Evolutionary conservation across 1,284 basidiomycete species (phyloP).

Genomic region (Pascua guehoae): DNA sequence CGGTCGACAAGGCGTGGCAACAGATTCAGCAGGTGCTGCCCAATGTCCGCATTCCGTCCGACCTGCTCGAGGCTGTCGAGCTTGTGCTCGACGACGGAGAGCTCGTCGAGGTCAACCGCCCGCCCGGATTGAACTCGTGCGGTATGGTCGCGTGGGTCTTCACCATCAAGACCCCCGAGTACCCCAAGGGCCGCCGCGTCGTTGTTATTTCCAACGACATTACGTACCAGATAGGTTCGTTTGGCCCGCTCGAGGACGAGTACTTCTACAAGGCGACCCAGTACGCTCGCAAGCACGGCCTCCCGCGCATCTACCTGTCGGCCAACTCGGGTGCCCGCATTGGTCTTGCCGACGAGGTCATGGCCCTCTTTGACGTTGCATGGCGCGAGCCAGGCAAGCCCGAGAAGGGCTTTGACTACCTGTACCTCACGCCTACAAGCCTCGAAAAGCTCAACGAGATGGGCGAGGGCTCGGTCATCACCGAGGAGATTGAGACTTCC

Average conservation of each 20-base stretch:
- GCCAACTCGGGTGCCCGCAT: constrained; percentile 98
- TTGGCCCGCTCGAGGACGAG: constrained; percentile 91
- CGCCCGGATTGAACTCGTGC: constrained; percentile 88
- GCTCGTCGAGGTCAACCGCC: constrained; percentile 81
- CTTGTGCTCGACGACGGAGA: constrained; percentile 91
- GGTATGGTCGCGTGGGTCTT: constrained; percentile 99
- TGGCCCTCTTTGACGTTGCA: constrained; percentile 84
- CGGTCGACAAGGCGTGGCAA: constrained; percentile 87
- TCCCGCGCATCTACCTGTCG: constrained; percentile 94
- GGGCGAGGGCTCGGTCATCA: constrained; percentile 71
- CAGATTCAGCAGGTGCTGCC: constrained; percentile 65
- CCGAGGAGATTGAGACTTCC: constrained; percentile 71
- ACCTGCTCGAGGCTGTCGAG: constrained; percentile 77
- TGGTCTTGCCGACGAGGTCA: constrained; percentile 88
- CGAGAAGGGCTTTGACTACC: constrained; percentile 93
- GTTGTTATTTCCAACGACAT: constrained; percentile 98
- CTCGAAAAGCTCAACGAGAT: constrained; percentile 78
- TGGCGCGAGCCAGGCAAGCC: constrained; percentile 79
- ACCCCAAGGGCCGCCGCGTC: constrained; percentile 77
- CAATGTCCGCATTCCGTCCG: constrained; percentile 68
- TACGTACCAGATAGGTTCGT: constrained; percentile 97
- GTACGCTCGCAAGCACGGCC: constrained; percentile 80
- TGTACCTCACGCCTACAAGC: constrained; percentile 88
- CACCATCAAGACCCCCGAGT: constrained; percentile 90
- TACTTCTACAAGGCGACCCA: constrained; percentile 95